Evolutionary conservation across 78 protist genomes (phyloP).

Genomic region (Mantamonas sphyraenae): DNA sequence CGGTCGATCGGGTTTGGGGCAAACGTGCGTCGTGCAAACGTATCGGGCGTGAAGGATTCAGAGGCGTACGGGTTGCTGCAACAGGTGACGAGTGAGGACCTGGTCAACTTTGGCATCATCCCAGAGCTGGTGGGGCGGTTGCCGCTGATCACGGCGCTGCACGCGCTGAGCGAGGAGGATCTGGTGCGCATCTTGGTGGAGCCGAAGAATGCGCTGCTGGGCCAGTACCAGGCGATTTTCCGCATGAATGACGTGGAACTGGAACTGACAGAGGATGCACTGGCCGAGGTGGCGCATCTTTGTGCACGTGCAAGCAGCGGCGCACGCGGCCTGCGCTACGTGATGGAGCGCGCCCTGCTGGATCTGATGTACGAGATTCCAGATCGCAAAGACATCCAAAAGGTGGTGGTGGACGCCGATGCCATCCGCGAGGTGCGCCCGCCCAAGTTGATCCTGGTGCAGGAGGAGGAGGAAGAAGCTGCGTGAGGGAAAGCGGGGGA

Average conservation of each 20-base stretch:
- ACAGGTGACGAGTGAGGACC: slow-evolving; percentile 15
- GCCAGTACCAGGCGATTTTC: slow-evolving; percentile 21
- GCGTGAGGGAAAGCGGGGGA: no score
- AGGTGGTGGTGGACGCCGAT: no score
- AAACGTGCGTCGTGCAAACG: no score
- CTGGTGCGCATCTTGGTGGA: slow-evolving; percentile 25
- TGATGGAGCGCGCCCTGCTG: slow-evolving; percentile 30
- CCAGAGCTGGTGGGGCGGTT: slow-evolving; percentile 54
- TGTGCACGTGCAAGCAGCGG: no score
- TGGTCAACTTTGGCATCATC: slow-evolving; percentile 37
- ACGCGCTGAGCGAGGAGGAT: not conserved
- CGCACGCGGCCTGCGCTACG: slow-evolving; percentile 39
- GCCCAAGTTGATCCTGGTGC: no score
- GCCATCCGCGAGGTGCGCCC: no score
- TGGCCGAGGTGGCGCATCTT: no score
- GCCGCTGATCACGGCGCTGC: slow-evolving; percentile 12
- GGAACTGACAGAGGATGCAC: no score
- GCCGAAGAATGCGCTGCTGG: slow-evolving; percentile 32
- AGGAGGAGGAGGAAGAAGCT: no score
- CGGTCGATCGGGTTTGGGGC: slow-evolving; percentile 1
- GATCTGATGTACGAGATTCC: slow-evolving; percentile 5
- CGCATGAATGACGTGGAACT: not conserved
- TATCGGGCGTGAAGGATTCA: no score
- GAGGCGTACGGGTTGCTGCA: not conserved
- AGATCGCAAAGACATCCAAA: no score